Base-by-base conservation (phyloP, 257 asterid species). In the Forsythia viridissima region DNA sequence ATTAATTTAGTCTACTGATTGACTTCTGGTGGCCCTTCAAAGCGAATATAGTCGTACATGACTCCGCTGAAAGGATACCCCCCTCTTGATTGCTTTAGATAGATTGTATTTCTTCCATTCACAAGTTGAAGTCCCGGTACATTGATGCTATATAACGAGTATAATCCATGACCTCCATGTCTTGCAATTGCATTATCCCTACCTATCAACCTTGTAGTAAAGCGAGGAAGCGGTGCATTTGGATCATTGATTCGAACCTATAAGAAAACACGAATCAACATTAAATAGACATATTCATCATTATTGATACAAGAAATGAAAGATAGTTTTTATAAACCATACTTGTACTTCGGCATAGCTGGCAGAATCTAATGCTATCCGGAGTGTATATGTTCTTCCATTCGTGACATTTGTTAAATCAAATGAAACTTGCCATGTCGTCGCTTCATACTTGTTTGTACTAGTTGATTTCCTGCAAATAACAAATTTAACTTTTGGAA, bases 151-250 rank as follows among this genome's bases (percentile, higher is more conserved):
- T 82, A 91, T 3, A 81, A 15, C 76, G 78, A 83, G 42, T 94
- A 90, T 44, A 80, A 73, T 6, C 98, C 98, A 71, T 94, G 98
- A 73, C 86, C 87, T 15, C 97, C 98, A 76, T 94, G 98, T 59
- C 98, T 89, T 8, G 98, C 97, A 11, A 94, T 94, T 0, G 87
- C 88, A 21, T 94, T 94, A 81, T 90, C 97, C 72, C 55, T 74
- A 1, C 97, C 98, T 37, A 90, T 83, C 36, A 36, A 39, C 16
- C 84, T 79, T 0, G 91, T 89, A 8, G 90, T 81, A 38, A 93
- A 88, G 70, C 70, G 86, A 68, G 90, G 87, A 5, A 4, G 41
- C 9, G 24, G 42, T 15, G 13, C 38, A 3, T 68, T 1, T 0
- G 73, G 85, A 38, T 80, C 21, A 76, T 94, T 92, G 39, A 90